A percentile compares a stretch with the other conserved stretches of the same genome.
Evolutionary conservation across 2,329 filamentous ascomycete genomes (phyloP).

Genomic region (Magnaporthales sp.): DNA sequence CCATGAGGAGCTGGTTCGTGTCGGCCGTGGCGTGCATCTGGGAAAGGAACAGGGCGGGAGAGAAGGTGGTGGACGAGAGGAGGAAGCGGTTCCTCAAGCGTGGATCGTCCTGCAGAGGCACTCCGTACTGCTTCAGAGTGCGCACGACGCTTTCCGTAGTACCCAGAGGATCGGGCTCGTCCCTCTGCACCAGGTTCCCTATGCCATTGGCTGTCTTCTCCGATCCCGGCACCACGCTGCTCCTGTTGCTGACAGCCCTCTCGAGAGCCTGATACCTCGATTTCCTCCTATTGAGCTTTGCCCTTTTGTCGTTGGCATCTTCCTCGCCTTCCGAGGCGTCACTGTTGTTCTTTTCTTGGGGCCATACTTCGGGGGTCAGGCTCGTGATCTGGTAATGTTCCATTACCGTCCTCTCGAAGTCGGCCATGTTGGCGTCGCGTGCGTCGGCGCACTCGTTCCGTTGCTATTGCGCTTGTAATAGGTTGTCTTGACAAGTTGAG

Average conservation of each 20-base stretch:
- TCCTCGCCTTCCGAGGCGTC: slow-evolving; percentile 43
- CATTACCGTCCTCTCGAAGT: slow-evolving; percentile 68
- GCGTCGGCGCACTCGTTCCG: background rate
- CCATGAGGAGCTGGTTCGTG: slow-evolving; percentile 69
- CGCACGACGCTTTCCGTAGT: slow-evolving; percentile 78
- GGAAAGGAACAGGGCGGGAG: slow-evolving; percentile 81
- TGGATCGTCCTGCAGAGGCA: slow-evolving; percentile 77
- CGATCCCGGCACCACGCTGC: slow-evolving; percentile 57
- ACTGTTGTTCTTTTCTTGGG: slow-evolving; percentile 67
- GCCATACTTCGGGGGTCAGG: slow-evolving; percentile 78
- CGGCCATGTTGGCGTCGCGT: slow-evolving; percentile 41
- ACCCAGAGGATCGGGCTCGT: slow-evolving; percentile 90
- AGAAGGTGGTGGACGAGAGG: slow-evolving; percentile 91
- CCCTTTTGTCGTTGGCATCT: slow-evolving; percentile 44
- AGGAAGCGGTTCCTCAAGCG: slow-evolving; percentile 76
- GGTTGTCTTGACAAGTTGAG: background rate
- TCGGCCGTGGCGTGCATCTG: slow-evolving; percentile 84
- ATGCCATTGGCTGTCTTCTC: slow-evolving; percentile 34
- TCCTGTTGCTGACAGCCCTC: slow-evolving; percentile 59
- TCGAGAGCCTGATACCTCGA: slow-evolving; percentile 82
- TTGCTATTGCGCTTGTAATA: background rate
- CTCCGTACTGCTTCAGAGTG: slow-evolving; percentile 64
- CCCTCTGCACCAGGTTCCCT: slow-evolving; percentile 75
- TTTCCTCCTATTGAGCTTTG: slow-evolving; percentile 50
- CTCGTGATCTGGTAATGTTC: slow-evolving; percentile 84